Evolutionary conservation across 2,329 filamentous ascomycete genomes (phyloP), one percentile per base, ranked within the genome.

Genomic region (Parascedosporium putredinis): DNA sequence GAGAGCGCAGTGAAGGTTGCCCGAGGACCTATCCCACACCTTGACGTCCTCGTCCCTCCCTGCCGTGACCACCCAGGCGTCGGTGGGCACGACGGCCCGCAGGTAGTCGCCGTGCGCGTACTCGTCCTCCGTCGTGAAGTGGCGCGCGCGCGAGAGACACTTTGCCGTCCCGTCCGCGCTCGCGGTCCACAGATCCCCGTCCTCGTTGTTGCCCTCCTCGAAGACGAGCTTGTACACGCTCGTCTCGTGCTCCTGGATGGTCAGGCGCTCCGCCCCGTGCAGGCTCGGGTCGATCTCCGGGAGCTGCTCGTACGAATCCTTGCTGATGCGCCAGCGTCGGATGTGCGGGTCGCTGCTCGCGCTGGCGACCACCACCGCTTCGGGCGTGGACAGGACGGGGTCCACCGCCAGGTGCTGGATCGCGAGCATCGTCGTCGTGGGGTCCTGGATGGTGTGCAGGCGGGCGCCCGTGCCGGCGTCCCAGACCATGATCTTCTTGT

Each of bases 31-130:
- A 63, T 95, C 85, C 91, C 91, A 98, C 7, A 97, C 77, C 58
- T 94, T 86, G 52, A 98, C 75, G 58, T 95, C 81, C 66, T 98
- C 93, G 60, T 96, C 88, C 56, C 93, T 76, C 51, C 93, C 95
- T 2, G 86, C 90, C 1, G 93, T 96, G 38, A 95, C 67, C 10
- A 93, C 79, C 82, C 87, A 91, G 18, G 82, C 77, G 3, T 85
- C 84, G 1, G 80, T 81, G 36, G 91, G 75, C 7, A 82, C 80
- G 20, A 97, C 78, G 51, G 89, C 87, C 52, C 88, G 81, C 25
- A 97, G 90, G 62, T 95, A 96, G 63, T 94, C 89, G 2, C 89
- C 88, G 62, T 98, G 93, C 50, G 74, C 67, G 53, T 95, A 78
- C 1, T 69, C 76, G 50, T 90, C 84, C 52, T 91, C 88, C 3